Percentiles rank a stretch among this genome's conserved stretches.
These are phyloP conservation scores for Aspergillus brasiliensis DNA, from an alignment of 2,329 filamentous ascomycete species.

Conservation along the genomic window DNA sequence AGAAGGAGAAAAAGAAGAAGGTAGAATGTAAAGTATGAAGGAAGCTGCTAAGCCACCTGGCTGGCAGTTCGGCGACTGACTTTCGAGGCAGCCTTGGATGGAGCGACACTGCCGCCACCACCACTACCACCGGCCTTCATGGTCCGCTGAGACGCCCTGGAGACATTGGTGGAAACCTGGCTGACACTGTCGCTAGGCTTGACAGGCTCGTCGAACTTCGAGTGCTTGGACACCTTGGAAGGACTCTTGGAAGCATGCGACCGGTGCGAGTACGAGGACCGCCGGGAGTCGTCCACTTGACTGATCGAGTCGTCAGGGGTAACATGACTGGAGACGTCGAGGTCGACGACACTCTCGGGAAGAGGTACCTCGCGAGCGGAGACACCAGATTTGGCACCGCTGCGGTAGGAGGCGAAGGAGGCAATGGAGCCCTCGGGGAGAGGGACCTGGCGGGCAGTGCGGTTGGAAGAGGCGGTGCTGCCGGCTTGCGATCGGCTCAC, in stretches of 20 bases:
- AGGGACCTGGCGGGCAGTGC: conserved; percentile 40
- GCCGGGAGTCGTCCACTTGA: conserved; percentile 55
- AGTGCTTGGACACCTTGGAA: conserved; percentile 31
- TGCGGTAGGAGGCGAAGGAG: conserved; percentile 29
- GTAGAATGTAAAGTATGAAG: background rate
- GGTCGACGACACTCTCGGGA: conserved; percentile 34
- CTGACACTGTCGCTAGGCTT: conserved; percentile 43
- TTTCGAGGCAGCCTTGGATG: conserved; percentile 28
- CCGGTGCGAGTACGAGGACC: conserved; percentile 30
- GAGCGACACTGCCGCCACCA: conserved; percentile 24
- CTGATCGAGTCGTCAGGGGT: conserved; percentile 79
- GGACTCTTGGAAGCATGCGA: conserved; percentile 31
- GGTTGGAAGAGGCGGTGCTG: conserved; percentile 35
- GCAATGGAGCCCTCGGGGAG: conserved; percentile 36
- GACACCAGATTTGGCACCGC: conserved; percentile 22
- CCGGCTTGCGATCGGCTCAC: conserved; percentile 22
- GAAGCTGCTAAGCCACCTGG: conserved; percentile 27
- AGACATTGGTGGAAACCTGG: conserved; percentile 37
- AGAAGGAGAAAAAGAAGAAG: background rate
- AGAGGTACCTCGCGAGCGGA: conserved; percentile 33
- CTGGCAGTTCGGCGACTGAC: conserved; percentile 33
- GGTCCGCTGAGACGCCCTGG: conserved; percentile 33
- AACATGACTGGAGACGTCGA: conserved; percentile 58
- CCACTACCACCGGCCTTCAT: conserved; percentile 28
- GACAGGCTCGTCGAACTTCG: conserved; percentile 42